These are phyloP conservation scores for Harringtonia lauricola DNA, from an alignment of 2,329 filamentous ascomycete species.

Conservation along the genomic window DNA sequence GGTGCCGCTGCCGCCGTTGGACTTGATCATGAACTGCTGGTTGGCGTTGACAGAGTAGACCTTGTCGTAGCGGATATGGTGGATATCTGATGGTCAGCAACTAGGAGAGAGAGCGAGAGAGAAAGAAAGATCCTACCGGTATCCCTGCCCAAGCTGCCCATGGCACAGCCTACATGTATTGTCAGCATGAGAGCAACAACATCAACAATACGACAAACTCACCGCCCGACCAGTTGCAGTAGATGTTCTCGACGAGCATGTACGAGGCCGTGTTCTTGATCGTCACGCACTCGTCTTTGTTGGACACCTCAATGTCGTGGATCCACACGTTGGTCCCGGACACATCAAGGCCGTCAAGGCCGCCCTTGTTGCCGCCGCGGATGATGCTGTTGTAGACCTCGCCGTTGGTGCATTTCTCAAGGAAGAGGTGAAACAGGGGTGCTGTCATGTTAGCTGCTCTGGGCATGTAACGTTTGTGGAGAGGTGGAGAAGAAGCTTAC, in stretches of 20 bases:
- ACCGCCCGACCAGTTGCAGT: slow-evolving; percentile 48
- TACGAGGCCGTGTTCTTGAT: slow-evolving; percentile 34
- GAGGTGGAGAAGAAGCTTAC: slow-evolving; percentile 7
- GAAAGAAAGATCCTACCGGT: slow-evolving; percentile 16
- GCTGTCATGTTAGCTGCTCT: not conserved
- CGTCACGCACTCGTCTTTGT: slow-evolving; percentile 42
- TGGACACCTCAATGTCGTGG: slow-evolving; percentile 49
- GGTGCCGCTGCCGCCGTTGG: slow-evolving; percentile 42
- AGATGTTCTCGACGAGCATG: slow-evolving; percentile 47
- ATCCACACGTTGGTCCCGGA: slow-evolving; percentile 44
- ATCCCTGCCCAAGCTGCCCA: slow-evolving; percentile 40
- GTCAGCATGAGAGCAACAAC: slow-evolving; percentile 16
- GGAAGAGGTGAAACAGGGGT: slow-evolving; percentile 13
- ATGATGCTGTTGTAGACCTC: slow-evolving; percentile 45
- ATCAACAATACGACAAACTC: not conserved
- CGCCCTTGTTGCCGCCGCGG: slow-evolving; percentile 36
- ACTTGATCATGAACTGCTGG: slow-evolving; percentile 55
- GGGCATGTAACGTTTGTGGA: not conserved
- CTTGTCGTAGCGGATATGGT: slow-evolving; percentile 39
- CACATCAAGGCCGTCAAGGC: slow-evolving; percentile 45
- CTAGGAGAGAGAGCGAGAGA: not conserved
- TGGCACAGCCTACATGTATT: slow-evolving; percentile 32
- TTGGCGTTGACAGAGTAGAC: slow-evolving; percentile 48
- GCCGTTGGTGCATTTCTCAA: slow-evolving; percentile 28
- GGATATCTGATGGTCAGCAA: not conserved